These are phyloP conservation scores for Stellera chamaejasme DNA, from an alignment of 345 rosid genomes.

Conservation along the genomic window DNA sequence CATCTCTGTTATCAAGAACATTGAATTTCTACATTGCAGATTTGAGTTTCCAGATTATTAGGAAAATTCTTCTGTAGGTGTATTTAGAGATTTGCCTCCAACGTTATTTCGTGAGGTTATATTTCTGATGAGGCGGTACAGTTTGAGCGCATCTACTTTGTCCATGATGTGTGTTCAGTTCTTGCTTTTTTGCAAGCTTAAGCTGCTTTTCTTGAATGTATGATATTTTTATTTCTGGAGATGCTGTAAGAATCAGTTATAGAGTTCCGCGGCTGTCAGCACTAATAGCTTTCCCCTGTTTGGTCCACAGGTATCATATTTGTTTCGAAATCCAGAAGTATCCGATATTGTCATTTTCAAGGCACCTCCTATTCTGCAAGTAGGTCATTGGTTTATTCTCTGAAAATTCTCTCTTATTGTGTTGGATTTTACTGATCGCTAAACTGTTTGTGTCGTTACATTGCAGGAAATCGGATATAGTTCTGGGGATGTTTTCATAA, in stretches of 20 bases:
- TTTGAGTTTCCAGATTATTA: too few species aligned
- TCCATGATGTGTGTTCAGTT: too few species aligned
- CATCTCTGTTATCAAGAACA: too few species aligned
- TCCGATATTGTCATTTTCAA: slow-evolving; percentile 78
- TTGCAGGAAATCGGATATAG: slow-evolving; percentile 58
- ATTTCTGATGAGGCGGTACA: too few species aligned
- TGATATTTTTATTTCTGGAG: too few species aligned
- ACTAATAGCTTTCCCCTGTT: slow-evolving; percentile 1
- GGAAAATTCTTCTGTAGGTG: too few species aligned
- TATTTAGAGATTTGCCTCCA: too few species aligned
- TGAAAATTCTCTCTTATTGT: background rate
- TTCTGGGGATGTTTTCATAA: slow-evolving; percentile 64
- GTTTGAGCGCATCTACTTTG: too few species aligned
- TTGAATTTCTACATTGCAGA: too few species aligned
- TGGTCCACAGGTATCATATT: slow-evolving; percentile 57
- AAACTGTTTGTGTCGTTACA: slow-evolving; percentile 6
- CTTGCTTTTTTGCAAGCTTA: too few species aligned
- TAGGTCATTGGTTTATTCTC: slow-evolving; percentile 5
- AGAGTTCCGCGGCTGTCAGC: background rate
- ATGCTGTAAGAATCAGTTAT: background rate
- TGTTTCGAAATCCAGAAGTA: slow-evolving; percentile 79
- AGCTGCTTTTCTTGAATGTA: too few species aligned
- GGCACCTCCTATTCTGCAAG: slow-evolving; percentile 82
- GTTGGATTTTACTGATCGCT: slow-evolving; percentile 1
- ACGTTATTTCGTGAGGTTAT: too few species aligned